phyloP scores from a whole-genome alignment of 2,329 filamentous ascomycete genomes.

The Bipolaris cookei region DNA sequence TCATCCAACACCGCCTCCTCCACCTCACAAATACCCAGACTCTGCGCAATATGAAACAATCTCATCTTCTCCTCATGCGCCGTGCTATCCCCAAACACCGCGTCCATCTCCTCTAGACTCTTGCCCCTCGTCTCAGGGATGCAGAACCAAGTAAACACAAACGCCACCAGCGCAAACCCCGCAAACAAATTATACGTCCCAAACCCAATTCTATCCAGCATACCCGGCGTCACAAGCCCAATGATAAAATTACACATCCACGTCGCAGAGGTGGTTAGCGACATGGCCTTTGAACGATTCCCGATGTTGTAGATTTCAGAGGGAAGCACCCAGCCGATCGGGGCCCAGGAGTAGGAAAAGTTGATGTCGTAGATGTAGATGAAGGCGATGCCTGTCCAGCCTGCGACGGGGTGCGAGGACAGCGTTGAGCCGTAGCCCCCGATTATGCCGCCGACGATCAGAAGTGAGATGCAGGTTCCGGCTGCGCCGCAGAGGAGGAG shows the following conservation, averaged over 20 bases:
- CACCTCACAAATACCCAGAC: conserved; percentile 25
- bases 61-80: conserved; percentile 58
- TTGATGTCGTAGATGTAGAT: conserved; percentile 62
- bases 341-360: conserved; percentile 72
- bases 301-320: conserved; percentile 76
- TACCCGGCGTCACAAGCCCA: conserved; percentile 69
- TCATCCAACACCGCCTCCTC: conserved; percentile 21
- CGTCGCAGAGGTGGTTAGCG: conserved; percentile 74
- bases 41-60: conserved; percentile 27
- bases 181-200: conserved; percentile 61
- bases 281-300: conserved; percentile 71
- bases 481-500: conserved; percentile 68
- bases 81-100: conserved; percentile 82
- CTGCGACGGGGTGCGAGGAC: conserved; percentile 63
- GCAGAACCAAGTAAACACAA: conserved; percentile 59
- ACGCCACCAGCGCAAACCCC: conserved; percentile 56
- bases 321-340: conserved; percentile 75
- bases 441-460: conserved; percentile 73
- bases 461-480: conserved; percentile 72
- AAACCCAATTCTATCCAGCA: conserved; percentile 67
- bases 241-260: conserved; percentile 81
- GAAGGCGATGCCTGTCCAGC: conserved; percentile 72
- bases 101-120: conserved; percentile 79
- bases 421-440: conserved; percentile 67
- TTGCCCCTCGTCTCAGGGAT: conserved; percentile 77